Percentiles rank a stretch among this genome's conserved stretches.
These are phyloP conservation scores for Canavalia ensiformis DNA, from an alignment of 306 rosid genomes.

Conservation along the genomic window DNA sequence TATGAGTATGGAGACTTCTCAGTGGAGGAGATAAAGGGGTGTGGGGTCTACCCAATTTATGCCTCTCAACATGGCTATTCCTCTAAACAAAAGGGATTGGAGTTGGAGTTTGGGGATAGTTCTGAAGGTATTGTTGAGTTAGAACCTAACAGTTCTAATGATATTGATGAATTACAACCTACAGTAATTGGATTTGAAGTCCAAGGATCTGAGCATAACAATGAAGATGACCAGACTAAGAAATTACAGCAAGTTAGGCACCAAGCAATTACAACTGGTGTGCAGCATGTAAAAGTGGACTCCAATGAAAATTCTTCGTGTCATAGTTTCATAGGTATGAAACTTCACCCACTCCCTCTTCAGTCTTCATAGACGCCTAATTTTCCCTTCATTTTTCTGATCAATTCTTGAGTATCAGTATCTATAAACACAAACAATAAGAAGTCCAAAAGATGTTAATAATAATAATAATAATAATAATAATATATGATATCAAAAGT, in stretches of 20 bases:
- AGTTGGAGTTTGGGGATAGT: background rate
- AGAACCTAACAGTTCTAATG: background rate
- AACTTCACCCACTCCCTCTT: background rate
- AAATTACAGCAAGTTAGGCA: background rate
- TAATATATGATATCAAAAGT: no score
- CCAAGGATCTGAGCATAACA: background rate
- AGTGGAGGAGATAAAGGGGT: background rate
- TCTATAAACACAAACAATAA: background rate
- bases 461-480: no score
- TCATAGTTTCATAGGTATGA: background rate
- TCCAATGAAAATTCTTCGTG: background rate
- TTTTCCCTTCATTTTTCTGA: background rate
- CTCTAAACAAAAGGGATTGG: background rate
- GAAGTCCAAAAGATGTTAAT: background rate
- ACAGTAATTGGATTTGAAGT: background rate
- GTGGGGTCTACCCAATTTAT: conserved; percentile 18
- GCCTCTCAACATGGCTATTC: no score
- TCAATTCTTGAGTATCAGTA: background rate
- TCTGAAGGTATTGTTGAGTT: background rate
- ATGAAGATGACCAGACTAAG: background rate
- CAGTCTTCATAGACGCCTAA: background rate
- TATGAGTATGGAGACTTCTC: background rate
- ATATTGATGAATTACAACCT: background rate
- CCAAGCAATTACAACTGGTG: background rate
- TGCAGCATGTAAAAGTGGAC: background rate